Conservation (phyloP, 768 basidiomycete genomes). For the Boletus tomentosulus region DNA sequence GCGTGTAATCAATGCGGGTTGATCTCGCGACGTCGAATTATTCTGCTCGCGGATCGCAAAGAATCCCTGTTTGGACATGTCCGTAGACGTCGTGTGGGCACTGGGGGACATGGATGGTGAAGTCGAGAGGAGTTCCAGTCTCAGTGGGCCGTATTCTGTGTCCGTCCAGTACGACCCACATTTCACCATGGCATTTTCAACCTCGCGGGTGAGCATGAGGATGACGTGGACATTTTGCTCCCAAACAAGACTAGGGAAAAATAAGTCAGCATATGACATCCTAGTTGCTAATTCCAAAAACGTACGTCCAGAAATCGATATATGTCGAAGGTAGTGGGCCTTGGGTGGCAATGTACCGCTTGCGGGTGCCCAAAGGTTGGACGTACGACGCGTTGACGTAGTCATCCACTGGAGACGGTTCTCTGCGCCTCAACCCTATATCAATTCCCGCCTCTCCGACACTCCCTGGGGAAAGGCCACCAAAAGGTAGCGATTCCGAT, state of each 20-base stretch:
- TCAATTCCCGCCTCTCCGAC: background rate
- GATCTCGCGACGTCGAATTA: constrained; percentile 8
- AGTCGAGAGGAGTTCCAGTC: constrained; percentile 48
- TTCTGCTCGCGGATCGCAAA: constrained; percentile 31
- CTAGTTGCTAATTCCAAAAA: constrained; percentile 13
- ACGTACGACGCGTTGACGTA: constrained; percentile 96
- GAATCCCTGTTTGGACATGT: constrained; percentile 30
- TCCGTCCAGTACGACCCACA: constrained; percentile 89
- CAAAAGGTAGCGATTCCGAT: background rate
- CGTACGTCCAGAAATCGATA: constrained; percentile 91
- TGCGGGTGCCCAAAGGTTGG: constrained; percentile 76
- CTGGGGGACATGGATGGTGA: constrained; percentile 34
- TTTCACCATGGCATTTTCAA: constrained; percentile 85
- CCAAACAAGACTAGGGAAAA: constrained; percentile 66
- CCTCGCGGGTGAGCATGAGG: constrained; percentile 92
- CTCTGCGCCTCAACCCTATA: constrained; percentile 5
- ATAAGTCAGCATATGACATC: constrained; percentile 4
- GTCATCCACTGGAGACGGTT: constrained; percentile 58
- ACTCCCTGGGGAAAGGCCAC: background rate
- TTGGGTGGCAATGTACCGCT: constrained; percentile 93
- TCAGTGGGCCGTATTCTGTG: constrained; percentile 65
- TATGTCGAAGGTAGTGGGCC: constrained; percentile 89
- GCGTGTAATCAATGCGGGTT: constrained; percentile 44
- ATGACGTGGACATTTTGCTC: constrained; percentile 94
- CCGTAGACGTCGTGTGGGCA: constrained; percentile 23